phyloP scores from a whole-genome alignment of 192 early-diverging fungal genomes.

The Ambispora gerdemannii region DNA sequence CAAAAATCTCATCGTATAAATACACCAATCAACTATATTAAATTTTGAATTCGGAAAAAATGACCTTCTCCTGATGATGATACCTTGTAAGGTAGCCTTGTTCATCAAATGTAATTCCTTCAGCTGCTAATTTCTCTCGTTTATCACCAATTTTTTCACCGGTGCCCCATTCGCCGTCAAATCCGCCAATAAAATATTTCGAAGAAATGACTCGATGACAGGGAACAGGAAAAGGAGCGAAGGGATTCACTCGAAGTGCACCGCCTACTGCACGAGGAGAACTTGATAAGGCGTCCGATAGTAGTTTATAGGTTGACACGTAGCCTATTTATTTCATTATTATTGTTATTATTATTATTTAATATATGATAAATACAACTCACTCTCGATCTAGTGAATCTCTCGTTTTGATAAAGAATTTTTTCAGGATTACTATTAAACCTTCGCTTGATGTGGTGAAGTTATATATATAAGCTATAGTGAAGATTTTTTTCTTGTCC shows the following conservation, averaged over 20 bases:
- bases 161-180: constrained; percentile 37
- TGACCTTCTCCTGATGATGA: too few relatives aligned
- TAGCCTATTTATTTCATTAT: neutral
- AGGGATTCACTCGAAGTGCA: constrained; percentile 50
- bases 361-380: neutral
- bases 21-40: too few relatives aligned
- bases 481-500: too few relatives aligned
- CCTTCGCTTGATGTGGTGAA: neutral
- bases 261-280: constrained; percentile 19
- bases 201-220: constrained; percentile 65
- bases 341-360: neutral
- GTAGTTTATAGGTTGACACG: constrained; percentile 19
- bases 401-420: too few relatives aligned
- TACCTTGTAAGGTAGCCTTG: neutral
- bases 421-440: neutral
- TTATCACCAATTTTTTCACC: neutral
- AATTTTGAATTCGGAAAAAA: too few relatives aligned
- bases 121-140: neutral
- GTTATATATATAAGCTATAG: neutral
- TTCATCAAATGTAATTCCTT: neutral
- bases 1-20: too few relatives aligned
- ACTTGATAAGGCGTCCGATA: constrained; percentile 4
- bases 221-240: constrained; percentile 59
- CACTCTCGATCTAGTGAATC: too few relatives aligned
- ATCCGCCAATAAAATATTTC: constrained; percentile 61